These are phyloP conservation scores for Samsoniella hepiali DNA, from an alignment of 2,329 filamentous ascomycete genomes.

Conservation along the genomic window DNA sequence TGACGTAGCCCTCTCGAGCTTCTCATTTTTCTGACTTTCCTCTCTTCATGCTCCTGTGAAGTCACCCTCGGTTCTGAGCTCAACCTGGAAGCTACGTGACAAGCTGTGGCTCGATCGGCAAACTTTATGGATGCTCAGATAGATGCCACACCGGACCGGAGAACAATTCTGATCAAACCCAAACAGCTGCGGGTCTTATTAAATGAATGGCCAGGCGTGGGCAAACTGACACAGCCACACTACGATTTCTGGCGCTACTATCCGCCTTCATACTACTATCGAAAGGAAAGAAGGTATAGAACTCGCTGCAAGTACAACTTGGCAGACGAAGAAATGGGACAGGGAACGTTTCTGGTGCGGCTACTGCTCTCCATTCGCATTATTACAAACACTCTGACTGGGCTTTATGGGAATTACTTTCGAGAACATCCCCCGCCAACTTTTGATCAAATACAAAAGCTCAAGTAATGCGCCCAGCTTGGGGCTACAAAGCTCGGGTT, in stretches of 20 bases:
- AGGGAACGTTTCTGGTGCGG: not conserved
- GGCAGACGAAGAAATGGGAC: not conserved
- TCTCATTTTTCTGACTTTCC: too few species aligned
- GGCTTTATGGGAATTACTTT: too few species aligned
- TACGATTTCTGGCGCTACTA: not conserved
- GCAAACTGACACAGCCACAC: not conserved
- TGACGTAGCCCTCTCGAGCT: too few species aligned
- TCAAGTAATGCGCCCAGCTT: not conserved
- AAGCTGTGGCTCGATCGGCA: not conserved
- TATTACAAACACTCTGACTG: not conserved
- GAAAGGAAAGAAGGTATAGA: not conserved
- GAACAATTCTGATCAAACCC: not conserved
- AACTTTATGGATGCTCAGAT: not conserved
- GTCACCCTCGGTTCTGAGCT: too few species aligned
- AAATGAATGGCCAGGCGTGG: not conserved
- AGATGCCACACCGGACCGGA: not conserved
- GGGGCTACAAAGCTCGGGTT: not conserved
- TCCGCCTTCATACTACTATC: not conserved
- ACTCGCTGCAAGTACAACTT: not conserved
- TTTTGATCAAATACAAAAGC: not conserved
- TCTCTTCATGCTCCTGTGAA: not conserved
- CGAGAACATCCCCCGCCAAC: not conserved
- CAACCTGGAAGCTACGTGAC: not conserved
- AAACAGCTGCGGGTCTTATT: not conserved
- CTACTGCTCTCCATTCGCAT: not conserved